These are phyloP conservation scores for Closterium sp. DNA, from an alignment of 139 green algal genomes.

Conservation along the genomic window DNA sequence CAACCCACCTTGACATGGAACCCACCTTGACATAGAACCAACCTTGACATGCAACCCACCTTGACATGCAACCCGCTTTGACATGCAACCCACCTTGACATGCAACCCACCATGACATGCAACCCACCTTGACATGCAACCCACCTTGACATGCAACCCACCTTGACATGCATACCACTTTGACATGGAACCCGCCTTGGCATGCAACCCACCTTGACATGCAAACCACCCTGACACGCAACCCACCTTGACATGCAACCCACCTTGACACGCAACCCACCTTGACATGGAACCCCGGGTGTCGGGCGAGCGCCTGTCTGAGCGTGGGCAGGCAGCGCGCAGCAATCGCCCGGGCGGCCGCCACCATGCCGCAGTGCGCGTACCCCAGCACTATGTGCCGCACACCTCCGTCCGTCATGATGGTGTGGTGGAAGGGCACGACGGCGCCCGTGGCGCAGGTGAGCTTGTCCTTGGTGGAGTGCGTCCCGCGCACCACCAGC, in stretches of 20 bases:
- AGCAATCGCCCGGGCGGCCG: conserved; percentile 49
- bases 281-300: conserved; percentile 29
- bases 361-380: conserved; percentile 59
- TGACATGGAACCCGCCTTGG: neutral
- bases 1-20: too few species aligned
- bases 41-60: too few species aligned
- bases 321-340: conserved; percentile 2
- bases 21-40: too few species aligned
- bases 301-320: neutral
- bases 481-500: conserved; percentile 58
- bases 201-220: neutral
- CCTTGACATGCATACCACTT: too few species aligned
- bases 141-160: too few species aligned
- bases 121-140: too few species aligned
- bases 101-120: too few species aligned
- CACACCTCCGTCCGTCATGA: conserved; percentile 44
- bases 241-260: too few species aligned
- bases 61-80: too few species aligned
- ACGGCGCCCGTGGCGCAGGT: conserved; percentile 53
- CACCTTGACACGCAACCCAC: conserved; percentile 1
- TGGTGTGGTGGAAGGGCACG: conserved; percentile 53
- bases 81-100: too few species aligned
- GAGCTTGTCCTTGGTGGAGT: conserved; percentile 58
- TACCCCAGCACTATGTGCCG: conserved; percentile 55
- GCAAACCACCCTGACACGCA: too few species aligned